Conservation (phyloP, 768 basidiomycete genomes). For the Boletus coccyginus region DNA sequence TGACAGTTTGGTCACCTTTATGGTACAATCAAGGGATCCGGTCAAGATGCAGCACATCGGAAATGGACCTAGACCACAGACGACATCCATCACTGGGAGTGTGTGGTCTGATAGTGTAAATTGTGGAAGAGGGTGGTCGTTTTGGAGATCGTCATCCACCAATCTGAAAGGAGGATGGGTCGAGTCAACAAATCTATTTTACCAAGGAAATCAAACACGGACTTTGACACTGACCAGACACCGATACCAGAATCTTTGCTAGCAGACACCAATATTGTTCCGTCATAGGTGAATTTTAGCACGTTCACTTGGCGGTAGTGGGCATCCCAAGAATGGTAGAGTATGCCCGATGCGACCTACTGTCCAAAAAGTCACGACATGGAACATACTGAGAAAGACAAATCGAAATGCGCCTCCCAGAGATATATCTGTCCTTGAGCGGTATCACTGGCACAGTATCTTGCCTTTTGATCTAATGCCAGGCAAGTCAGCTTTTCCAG, state of each 20-base stretch:
- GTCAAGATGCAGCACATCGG: slow-evolving; percentile 77
- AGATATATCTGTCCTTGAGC: slow-evolving; percentile 86
- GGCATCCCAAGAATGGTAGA: slow-evolving; percentile 90
- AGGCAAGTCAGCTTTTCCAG: slow-evolving; percentile 89
- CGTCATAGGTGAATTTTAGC: slow-evolving; percentile 81
- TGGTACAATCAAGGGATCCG: slow-evolving; percentile 83
- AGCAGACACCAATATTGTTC: slow-evolving; percentile 75
- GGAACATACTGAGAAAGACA: neutral
- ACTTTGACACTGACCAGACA: slow-evolving; percentile 91
- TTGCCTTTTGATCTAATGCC: slow-evolving; percentile 66
- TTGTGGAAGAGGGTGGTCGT: slow-evolving; percentile 72
- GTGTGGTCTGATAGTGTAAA: slow-evolving; percentile 89
- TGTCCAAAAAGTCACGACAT: slow-evolving; percentile 21
- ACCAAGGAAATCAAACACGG: slow-evolving; percentile 26
- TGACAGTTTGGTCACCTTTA: slow-evolving; percentile 59
- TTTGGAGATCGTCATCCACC: slow-evolving; percentile 70
- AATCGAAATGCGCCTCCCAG: slow-evolving; percentile 79
- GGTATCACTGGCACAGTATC: slow-evolving; percentile 86
- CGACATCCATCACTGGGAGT: slow-evolving; percentile 79
- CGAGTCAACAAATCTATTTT: slow-evolving; percentile 12
- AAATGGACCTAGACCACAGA: slow-evolving; percentile 76
- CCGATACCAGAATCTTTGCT: slow-evolving; percentile 88
- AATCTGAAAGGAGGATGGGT: slow-evolving; percentile 45
- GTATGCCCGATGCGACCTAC: slow-evolving; percentile 89
- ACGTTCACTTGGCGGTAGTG: slow-evolving; percentile 90